Conservation (phyloP, 345 rosid species). For the Arabis hirsuta region DNA sequence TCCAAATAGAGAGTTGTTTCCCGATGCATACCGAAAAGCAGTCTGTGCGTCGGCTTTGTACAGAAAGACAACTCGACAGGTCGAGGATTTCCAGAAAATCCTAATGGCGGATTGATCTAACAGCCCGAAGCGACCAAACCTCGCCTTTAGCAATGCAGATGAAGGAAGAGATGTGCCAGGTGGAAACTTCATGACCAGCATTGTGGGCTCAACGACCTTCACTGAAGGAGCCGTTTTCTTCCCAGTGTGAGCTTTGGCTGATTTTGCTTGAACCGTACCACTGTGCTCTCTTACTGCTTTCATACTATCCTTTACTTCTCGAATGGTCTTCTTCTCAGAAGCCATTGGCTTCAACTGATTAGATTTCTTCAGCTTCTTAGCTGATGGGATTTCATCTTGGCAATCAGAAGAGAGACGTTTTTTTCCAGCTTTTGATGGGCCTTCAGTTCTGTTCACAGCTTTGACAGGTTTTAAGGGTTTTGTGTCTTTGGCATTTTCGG, state of each 20-base stretch:
- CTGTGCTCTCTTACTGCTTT: constrained; percentile 52
- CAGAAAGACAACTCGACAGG: constrained; percentile 91
- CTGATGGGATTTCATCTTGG: constrained; percentile 74
- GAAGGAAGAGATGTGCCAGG: constrained; percentile 90
- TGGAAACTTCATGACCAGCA: constrained; percentile 98
- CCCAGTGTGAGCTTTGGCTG: constrained; percentile 48
- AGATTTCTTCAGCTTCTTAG: constrained; percentile 75
- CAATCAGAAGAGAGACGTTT: constrained; percentile 85
- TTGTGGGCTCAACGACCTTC: constrained; percentile 82
- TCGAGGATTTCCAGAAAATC: constrained; percentile 87
- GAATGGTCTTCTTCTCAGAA: constrained; percentile 64
- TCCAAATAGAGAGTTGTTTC: constrained; percentile 71
- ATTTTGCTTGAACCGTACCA: constrained; percentile 44
- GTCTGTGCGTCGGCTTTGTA: constrained; percentile 84
- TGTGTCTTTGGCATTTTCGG: constrained; percentile 51
- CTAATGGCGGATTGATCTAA: constrained; percentile 86
- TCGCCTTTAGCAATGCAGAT: constrained; percentile 83
- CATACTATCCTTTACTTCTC: constrained; percentile 49
- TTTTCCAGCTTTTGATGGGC: constrained; percentile 67
- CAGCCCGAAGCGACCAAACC: constrained; percentile 91
- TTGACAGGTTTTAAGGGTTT: constrained; percentile 58
- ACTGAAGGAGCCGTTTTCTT: constrained; percentile 56
- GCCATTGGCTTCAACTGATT: constrained; percentile 59
- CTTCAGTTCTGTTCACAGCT: constrained; percentile 53
- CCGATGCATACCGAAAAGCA: constrained; percentile 73